Conservation (phyloP, 148 eudicot species). For the Nepenthes gracilis region DNA sequence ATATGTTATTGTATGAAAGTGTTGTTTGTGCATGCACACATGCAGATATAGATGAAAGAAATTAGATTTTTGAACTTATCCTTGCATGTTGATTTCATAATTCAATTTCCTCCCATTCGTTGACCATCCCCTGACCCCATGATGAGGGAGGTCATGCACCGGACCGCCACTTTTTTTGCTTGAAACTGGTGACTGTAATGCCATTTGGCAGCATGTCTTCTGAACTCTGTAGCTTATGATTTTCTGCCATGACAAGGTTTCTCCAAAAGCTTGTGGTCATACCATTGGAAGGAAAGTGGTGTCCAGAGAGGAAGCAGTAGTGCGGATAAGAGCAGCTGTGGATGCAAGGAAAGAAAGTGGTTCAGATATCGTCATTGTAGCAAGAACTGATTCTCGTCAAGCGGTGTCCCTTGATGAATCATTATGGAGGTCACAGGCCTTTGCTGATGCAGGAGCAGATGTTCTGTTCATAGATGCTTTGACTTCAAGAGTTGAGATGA, state of each 20-base stretch:
- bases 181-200: not conserved
- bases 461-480: slow-evolving; percentile 90
- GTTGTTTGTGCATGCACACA: no score
- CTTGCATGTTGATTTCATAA: no score
- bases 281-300: slow-evolving; percentile 89
- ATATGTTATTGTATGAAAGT: no score
- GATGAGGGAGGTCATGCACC: no score
- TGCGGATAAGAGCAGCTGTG: slow-evolving; percentile 90
- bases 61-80: no score
- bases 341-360: slow-evolving; percentile 91
- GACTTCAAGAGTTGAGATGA: slow-evolving; percentile 83
- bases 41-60: no score
- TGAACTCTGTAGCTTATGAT: slow-evolving; percentile 11
- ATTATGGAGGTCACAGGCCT: slow-evolving; percentile 71
- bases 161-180: not conserved
- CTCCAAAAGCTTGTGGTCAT: slow-evolving; percentile 99
- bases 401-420: slow-evolving; percentile 85
- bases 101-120: not conserved
- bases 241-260: slow-evolving; percentile 39
- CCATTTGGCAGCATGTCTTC: not conserved
- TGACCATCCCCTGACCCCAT: no score
- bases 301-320: slow-evolving; percentile 79
- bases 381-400: slow-evolving; percentile 95
- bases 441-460: slow-evolving; percentile 93
- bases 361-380: slow-evolving; percentile 85